A percentile compares a stretch with the other conserved stretches of the same genome.
These are phyloP conservation scores for Zygotorulaspora danielsina DNA, from an alignment of 805 yeast species.

Conservation along the genomic window DNA sequence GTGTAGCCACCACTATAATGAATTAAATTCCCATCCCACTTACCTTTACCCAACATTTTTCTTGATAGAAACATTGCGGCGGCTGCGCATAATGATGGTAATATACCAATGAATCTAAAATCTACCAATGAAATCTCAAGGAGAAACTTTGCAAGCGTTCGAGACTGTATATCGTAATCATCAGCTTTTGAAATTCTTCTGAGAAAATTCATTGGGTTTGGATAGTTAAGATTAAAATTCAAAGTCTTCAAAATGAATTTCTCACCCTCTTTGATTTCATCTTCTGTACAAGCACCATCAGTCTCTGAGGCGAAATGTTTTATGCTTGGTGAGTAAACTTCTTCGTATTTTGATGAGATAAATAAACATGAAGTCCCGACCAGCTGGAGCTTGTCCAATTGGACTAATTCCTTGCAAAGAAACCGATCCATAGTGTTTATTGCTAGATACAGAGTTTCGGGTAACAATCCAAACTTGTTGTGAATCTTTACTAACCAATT, in stretches of 20 bases:
- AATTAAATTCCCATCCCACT: constrained; percentile 82
- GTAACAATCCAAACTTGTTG: constrained; percentile 72
- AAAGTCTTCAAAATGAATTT: constrained; percentile 70
- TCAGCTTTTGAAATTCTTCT: constrained; percentile 92
- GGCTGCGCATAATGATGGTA: constrained; percentile 83
- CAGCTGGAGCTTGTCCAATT: constrained; percentile 75
- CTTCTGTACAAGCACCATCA: constrained; percentile 77
- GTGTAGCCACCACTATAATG: constrained; percentile 91
- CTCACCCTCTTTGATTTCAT: constrained; percentile 82
- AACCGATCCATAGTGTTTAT: constrained; percentile 85
- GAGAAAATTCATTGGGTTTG: constrained; percentile 89
- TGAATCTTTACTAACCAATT: constrained; percentile 94
- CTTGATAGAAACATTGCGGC: constrained; percentile 86
- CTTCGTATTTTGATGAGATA: constrained; percentile 91
- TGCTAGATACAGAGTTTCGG: constrained; percentile 82
- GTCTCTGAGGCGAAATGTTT: constrained; percentile 82
- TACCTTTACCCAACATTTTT: constrained; percentile 61
- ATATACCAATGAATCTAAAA: constrained; percentile 67
- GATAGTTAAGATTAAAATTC: constrained; percentile 74
- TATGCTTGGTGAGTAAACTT: constrained; percentile 84
- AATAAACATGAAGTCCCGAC: constrained; percentile 83
- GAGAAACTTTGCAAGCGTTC: constrained; percentile 85
- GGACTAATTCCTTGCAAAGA: constrained; percentile 70
- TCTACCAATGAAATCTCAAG: constrained; percentile 78
- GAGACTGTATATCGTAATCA: constrained; percentile 82